Conservation (phyloP, 345 rosid species). For the Euphorbia pulcherrima region DNA sequence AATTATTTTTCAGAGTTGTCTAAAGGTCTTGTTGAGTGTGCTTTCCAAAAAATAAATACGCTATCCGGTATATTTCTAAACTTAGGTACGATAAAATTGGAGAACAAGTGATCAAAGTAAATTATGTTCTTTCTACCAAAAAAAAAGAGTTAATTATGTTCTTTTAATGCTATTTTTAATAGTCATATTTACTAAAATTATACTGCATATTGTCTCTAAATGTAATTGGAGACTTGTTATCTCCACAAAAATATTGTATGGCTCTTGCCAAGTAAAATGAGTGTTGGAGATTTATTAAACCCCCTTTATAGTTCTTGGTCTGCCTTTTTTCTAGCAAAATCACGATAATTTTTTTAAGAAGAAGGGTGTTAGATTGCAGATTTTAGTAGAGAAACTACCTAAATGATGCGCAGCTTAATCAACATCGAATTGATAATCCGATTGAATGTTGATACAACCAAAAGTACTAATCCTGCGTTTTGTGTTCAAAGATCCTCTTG, state of each 20-base stretch:
- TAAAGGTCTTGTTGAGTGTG: background rate
- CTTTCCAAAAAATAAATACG: background rate
- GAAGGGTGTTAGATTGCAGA: too few relatives aligned
- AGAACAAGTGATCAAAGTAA: background rate
- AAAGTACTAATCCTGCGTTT: too few relatives aligned
- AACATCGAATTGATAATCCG: too few relatives aligned
- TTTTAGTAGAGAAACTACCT: too few relatives aligned
- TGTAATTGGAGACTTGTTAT: background rate
- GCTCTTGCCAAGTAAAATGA: background rate
- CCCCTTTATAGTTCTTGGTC: background rate
- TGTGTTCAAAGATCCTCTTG: background rate
- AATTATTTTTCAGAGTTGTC: background rate
- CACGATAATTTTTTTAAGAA: too few relatives aligned
- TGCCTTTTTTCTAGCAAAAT: background rate
- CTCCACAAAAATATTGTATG: background rate
- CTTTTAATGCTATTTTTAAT: background rate
- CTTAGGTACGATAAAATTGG: slow-evolving; percentile 10
- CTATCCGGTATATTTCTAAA: background rate
- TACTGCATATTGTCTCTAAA: background rate
- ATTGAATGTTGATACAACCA: too few relatives aligned
- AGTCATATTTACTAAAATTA: background rate
- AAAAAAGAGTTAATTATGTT: background rate
- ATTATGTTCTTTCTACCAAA: too few relatives aligned
- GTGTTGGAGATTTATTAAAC: background rate
- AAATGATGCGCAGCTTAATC: too few relatives aligned